phyloP scores from a whole-genome alignment of 2,329 filamentous ascomycete species.

The Penicillium corylophilum region DNA sequence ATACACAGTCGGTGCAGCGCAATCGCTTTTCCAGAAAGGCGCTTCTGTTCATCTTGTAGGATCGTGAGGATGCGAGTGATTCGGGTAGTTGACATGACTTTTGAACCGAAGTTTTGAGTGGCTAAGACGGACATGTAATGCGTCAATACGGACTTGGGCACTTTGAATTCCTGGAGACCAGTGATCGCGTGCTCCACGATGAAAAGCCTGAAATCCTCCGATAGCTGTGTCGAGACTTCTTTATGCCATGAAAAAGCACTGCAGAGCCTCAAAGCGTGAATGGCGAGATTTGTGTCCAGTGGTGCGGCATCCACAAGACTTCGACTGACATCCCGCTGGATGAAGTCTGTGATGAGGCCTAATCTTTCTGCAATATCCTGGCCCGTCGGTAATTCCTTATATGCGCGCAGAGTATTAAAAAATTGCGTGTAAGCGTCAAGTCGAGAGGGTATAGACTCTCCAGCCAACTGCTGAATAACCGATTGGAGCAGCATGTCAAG shows the following conservation, averaged over 20 bases:
- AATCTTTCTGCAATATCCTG: slow-evolving; percentile 74
- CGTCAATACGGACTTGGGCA: slow-evolving; percentile 74
- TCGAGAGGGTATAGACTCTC: slow-evolving; percentile 68
- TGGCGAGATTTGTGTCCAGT: slow-evolving; percentile 67
- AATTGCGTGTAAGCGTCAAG: slow-evolving; percentile 86
- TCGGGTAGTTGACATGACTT: slow-evolving; percentile 70
- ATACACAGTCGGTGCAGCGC: slow-evolving; percentile 73
- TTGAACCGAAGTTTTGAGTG: slow-evolving; percentile 73
- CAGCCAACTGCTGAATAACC: slow-evolving; percentile 75
- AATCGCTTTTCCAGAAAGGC: slow-evolving; percentile 77
- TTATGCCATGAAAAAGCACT: slow-evolving; percentile 73
- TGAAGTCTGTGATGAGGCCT: slow-evolving; percentile 73
- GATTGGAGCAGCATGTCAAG: slow-evolving; percentile 83
- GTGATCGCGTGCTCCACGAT: slow-evolving; percentile 78
- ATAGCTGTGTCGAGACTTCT: slow-evolving; percentile 67
- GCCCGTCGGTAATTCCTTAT: slow-evolving; percentile 75
- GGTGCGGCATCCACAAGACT: slow-evolving; percentile 56
- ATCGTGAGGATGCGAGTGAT: slow-evolving; percentile 68
- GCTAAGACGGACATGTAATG: slow-evolving; percentile 78
- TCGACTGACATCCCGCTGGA: slow-evolving; percentile 74
- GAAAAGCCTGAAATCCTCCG: slow-evolving; percentile 75
- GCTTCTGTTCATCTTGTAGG: slow-evolving; percentile 70
- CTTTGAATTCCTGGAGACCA: slow-evolving; percentile 65
- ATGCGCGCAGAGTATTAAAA: slow-evolving; percentile 71
- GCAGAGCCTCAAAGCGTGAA: slow-evolving; percentile 75